Conservation (phyloP, 225 moss, liverwort and hornwort genomes). For the Sphagnum contortum region DNA sequence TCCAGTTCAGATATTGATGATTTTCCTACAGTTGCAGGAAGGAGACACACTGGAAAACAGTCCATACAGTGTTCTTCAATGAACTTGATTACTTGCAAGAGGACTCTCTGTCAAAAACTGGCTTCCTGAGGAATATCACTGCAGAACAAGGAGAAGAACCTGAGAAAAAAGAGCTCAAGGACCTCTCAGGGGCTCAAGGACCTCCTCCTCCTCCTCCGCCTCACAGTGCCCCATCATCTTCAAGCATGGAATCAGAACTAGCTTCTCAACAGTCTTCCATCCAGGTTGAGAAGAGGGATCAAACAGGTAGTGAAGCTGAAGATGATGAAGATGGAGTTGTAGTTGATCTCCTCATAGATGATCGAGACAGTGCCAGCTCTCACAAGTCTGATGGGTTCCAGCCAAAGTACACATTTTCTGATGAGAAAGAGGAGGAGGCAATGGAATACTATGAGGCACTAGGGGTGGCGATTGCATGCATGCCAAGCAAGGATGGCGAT, state of each 20-base stretch:
- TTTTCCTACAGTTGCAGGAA: constrained; percentile 15
- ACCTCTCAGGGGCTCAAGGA: constrained; percentile 8
- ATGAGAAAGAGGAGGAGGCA: constrained; percentile 13
- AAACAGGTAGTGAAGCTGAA: constrained; percentile 9
- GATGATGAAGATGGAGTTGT: constrained; percentile 24
- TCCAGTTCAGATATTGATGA: too few relatives aligned
- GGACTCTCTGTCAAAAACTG: constrained; percentile 22
- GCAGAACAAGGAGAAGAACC: constrained; percentile 17
- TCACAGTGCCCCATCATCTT: not conserved
- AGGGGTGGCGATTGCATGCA: constrained; percentile 10
- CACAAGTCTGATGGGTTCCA: constrained; percentile 5
- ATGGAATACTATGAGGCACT: constrained; percentile 18
- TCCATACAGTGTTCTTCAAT: constrained; percentile 61
- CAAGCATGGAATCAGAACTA: not conserved
- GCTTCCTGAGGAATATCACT: constrained; percentile 11
- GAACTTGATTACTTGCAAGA: constrained; percentile 44
- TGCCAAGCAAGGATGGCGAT: constrained; percentile 13
- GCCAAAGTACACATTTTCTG: constrained; percentile 5
- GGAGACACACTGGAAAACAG: constrained; percentile 55
- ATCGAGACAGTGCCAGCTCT: constrained; percentile 11
- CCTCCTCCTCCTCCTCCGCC: not conserved
- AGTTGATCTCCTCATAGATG: constrained; percentile 21
- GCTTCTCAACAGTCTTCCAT: too few relatives aligned
- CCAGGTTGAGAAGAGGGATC: constrained; percentile 10
- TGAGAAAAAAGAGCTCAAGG: constrained; percentile 9